Evolutionary conservation across 2,329 filamentous ascomycete species (phyloP).

Genomic region (Orbilia oligospora): DNA sequence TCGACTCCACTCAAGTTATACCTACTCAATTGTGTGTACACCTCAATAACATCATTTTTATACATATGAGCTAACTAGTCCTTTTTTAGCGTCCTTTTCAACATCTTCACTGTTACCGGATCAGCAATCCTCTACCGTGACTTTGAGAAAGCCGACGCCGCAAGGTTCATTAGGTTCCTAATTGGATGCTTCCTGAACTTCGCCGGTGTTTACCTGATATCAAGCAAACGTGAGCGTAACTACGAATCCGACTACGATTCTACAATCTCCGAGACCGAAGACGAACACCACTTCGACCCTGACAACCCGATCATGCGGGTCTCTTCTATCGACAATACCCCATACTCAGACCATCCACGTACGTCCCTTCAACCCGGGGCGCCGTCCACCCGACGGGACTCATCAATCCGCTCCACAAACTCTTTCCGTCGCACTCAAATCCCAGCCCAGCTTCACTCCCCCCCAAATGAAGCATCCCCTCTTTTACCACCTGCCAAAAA

Average conservation of each 20-base stretch:
- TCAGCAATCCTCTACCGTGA: conserved; percentile 94
- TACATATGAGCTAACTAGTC: conserved; percentile 3
- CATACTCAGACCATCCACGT: conserved; percentile 46
- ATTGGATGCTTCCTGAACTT: conserved; percentile 94
- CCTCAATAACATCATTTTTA: neutral
- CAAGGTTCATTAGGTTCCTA: conserved; percentile 85
- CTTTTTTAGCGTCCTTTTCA: conserved; percentile 80
- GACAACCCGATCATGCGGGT: conserved; percentile 46
- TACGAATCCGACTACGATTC: conserved; percentile 74
- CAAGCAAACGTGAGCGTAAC: conserved; percentile 78
- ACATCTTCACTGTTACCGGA: conserved; percentile 92
- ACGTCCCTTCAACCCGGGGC: conserved; percentile 32
- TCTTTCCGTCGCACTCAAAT: conserved; percentile 16
- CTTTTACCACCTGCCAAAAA: conserved; percentile 52
- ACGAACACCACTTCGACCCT: conserved; percentile 43
- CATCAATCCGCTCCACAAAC: conserved; percentile 27
- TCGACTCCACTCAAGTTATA: conserved; percentile 97
- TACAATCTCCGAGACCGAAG: conserved; percentile 53
- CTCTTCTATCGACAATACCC: conserved; percentile 28
- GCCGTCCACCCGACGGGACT: conserved; percentile 22
- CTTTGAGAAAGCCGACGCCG: conserved; percentile 83
- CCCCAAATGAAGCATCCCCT: conserved; percentile 44
- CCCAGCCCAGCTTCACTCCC: conserved; percentile 36
- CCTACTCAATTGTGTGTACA: conserved; percentile 82
- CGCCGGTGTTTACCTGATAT: conserved; percentile 96